Evolutionary conservation across 2,329 filamentous ascomycete genomes (phyloP).

Genomic region (Malbranchea zuffiana): DNA sequence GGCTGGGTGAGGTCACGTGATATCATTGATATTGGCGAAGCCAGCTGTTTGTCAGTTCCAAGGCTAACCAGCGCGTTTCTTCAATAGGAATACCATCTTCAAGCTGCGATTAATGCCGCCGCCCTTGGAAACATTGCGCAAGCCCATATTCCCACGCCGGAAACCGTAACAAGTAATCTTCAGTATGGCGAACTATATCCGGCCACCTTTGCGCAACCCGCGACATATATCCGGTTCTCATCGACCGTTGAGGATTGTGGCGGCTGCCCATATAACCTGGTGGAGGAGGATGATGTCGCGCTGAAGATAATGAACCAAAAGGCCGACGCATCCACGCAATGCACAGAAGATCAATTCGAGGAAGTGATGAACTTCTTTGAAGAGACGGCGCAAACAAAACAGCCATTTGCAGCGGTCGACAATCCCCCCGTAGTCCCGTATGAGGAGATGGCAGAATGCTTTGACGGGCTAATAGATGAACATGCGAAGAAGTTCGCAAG

Average conservation of each 20-base stretch:
- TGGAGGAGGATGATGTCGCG: conserved; percentile 75
- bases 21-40: conserved; percentile 1
- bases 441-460: conserved; percentile 62
- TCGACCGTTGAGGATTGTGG: conserved; percentile 95
- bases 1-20: conserved; percentile 32
- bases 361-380: conserved; percentile 92
- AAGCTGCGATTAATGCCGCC: conserved; percentile 63
- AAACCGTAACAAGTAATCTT: conserved; percentile 52
- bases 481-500: conserved; percentile 53
- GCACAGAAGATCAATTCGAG: conserved; percentile 87
- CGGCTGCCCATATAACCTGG: conserved; percentile 88
- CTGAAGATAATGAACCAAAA: conserved; percentile 76
- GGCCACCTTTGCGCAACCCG: conserved; percentile 66
- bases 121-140: conserved; percentile 51
- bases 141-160: conserved; percentile 57
- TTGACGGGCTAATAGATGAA: conserved; percentile 47
- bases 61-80: conserved; percentile 7
- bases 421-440: conserved; percentile 68
- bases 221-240: conserved; percentile 93
- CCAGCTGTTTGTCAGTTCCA: not conserved
- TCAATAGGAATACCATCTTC: conserved; percentile 81
- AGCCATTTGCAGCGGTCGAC: conserved; percentile 82
- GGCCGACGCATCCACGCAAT: conserved; percentile 50
- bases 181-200: conserved; percentile 86
- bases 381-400: conserved; percentile 68